Conservation (phyloP, 2,329 filamentous ascomycete genomes). For the Hymenoscyphus albidus region DNA sequence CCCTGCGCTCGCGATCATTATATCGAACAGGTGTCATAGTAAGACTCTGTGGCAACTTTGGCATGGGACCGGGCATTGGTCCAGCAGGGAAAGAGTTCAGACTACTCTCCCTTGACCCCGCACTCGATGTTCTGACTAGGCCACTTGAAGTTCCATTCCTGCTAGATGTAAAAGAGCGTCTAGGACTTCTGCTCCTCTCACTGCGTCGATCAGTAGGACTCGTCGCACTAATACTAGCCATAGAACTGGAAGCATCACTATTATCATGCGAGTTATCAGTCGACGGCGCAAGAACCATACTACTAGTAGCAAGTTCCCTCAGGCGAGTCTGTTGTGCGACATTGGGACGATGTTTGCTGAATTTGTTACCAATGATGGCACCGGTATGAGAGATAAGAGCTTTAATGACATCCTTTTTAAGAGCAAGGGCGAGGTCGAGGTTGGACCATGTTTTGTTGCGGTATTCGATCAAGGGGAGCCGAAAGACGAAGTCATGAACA, state of each 20-base stretch:
- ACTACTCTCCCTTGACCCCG: slow-evolving; percentile 24
- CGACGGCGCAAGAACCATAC: slow-evolving; percentile 32
- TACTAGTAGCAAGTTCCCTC: slow-evolving; percentile 76
- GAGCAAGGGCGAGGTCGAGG: slow-evolving; percentile 81
- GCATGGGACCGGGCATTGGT: background rate
- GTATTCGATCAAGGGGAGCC: slow-evolving; percentile 89
- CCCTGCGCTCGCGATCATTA: slow-evolving; percentile 8
- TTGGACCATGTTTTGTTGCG: slow-evolving; percentile 99
- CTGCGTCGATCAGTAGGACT: slow-evolving; percentile 28
- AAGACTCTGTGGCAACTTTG: slow-evolving; percentile 21
- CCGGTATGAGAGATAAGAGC: slow-evolving; percentile 93
- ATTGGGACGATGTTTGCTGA: slow-evolving; percentile 80
- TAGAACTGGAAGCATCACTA: slow-evolving; percentile 31
- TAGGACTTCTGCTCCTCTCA: slow-evolving; percentile 31
- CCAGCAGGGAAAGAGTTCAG: slow-evolving; percentile 22
- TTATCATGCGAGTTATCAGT: slow-evolving; percentile 32
- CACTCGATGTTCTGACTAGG: slow-evolving; percentile 26
- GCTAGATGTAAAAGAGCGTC: slow-evolving; percentile 32
- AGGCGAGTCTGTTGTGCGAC: slow-evolving; percentile 75
- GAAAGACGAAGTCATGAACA: slow-evolving; percentile 96
- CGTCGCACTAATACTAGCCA: slow-evolving; percentile 24
- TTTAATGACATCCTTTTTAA: slow-evolving; percentile 93
- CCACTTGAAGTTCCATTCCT: slow-evolving; percentile 16
- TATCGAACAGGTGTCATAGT: slow-evolving; percentile 30
- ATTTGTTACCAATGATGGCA: slow-evolving; percentile 96